Evolutionary conservation across 305 asterid species (phyloP), one percentile per base, ranked within the genome.

Genomic region (Rubia peregrina): DNA sequence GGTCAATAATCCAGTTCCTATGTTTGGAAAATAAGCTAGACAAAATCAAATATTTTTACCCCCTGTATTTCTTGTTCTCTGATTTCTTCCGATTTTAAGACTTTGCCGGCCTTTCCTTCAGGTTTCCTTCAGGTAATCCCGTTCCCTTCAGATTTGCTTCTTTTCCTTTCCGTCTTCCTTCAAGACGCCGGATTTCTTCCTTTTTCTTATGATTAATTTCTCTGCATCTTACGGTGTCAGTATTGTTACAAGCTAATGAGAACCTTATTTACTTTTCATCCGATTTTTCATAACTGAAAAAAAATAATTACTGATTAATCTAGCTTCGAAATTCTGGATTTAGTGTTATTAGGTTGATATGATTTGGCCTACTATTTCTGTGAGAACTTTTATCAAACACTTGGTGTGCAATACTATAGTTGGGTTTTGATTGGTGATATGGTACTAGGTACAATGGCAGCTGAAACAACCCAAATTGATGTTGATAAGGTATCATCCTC

Each of bases 361-460:
- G 12, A 24, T 17, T 26, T 4, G 5, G 5, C 49, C 44, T 0
- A 42, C 36, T 42, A 3, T 19, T 22, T 42, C 33, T 59, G 0
- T 60, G 71, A n/a, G 69, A 24, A 46, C 46, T 59, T 61, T 68
- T 30, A 19, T 74, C 73, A 21, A 68, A 19, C 73, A 74, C 44
- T 61, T 60, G 72, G 22, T 40, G 26, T 36, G 16, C 13, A 43
- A 43, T 46, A 5, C 30, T 16, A 17, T 26, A 33, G 21, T 38
- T 9, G 8, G 36, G 30, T 17, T 41, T 40, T 38, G 67, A 33
- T 11, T 22, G 49, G 43, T 12, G 14, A 61, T 53, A 1, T 33
- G 53, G 30, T 7, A 14, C 68, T 53, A 61, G 70, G 69, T 9
- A n/a, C 1, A 69, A 90, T 88, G 95, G 80, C 84, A 61, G 77